phyloP scores from a whole-genome alignment of 345 rosid genomes.

The Hevea brasiliensis region DNA sequence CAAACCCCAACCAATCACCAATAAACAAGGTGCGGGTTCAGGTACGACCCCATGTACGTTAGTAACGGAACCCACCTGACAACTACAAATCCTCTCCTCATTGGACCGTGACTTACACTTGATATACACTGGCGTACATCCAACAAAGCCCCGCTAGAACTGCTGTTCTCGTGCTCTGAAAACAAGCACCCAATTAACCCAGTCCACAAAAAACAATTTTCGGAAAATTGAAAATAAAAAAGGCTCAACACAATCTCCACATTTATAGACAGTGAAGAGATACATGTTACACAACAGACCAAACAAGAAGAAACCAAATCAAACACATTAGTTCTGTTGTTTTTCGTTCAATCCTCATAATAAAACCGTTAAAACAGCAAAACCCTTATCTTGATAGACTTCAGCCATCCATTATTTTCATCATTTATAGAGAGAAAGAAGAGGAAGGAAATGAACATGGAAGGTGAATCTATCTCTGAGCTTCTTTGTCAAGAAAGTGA shows the following conservation, averaged over 20 bases:
- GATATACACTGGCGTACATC: not conserved
- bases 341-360: not conserved
- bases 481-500: constrained; percentile 43
- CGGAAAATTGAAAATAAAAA: not conserved
- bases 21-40: constrained; percentile 16
- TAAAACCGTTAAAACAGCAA: constrained; percentile 15
- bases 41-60: constrained; percentile 36
- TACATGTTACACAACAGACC: not conserved
- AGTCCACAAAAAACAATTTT: constrained; percentile 10
- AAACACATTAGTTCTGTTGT: not conserved
- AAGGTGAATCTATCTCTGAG: constrained; percentile 27
- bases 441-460: constrained; percentile 19
- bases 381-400: constrained; percentile 12
- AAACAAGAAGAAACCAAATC: not conserved
- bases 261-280: not conserved
- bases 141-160: not conserved
- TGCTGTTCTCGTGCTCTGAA: not conserved
- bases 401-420: constrained; percentile 7
- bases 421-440: not conserved
- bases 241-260: not conserved
- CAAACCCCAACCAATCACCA: constrained; percentile 20
- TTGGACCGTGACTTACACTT: constrained; percentile 26
- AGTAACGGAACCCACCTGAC: constrained; percentile 33
- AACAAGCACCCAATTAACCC: not conserved
- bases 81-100: constrained; percentile 1